Evolutionary conservation across 208 protist species (phyloP).

Genomic region (Leishmania gerbilli): DNA sequence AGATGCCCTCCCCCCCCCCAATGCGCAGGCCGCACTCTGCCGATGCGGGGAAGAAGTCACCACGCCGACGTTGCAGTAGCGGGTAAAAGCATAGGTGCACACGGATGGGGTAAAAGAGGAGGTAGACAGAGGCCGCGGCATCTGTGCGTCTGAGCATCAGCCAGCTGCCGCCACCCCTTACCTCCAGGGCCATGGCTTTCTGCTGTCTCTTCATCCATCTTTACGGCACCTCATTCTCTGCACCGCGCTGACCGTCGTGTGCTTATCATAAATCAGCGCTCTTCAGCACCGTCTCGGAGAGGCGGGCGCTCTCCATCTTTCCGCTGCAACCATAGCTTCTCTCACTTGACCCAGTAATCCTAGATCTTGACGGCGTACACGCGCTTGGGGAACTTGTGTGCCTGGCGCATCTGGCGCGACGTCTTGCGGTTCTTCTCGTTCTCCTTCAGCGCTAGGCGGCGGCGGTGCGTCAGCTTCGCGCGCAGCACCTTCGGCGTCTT

Average conservation of each 20-base stretch:
- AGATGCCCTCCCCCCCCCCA: not conserved
- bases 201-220: not conserved
- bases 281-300: not conserved
- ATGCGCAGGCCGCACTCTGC: not conserved
- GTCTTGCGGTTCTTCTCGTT: conserved; percentile 93
- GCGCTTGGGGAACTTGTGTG: conserved; percentile 82
- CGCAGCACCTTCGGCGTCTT: conserved; percentile 83
- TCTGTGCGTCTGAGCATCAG: not conserved
- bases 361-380: conserved; percentile 92
- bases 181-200: not conserved
- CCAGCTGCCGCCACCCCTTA: no score
- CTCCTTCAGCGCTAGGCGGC: conserved; percentile 83
- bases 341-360: not conserved
- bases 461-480: conserved; percentile 87
- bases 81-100: not conserved
- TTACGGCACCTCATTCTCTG: not conserved
- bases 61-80: not conserved
- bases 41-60: not conserved
- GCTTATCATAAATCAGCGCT: not conserved
- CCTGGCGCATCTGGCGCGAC: conserved; percentile 72
- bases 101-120: not conserved
- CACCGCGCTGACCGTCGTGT: not conserved
- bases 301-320: not conserved
- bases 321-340: not conserved
- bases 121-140: not conserved